A percentile compares a stretch with the other conserved stretches of the same genome.
Evolutionary conservation across 2,329 filamentous ascomycete species (phyloP).

Genomic region (Microdochium trichocladiopsis): DNA sequence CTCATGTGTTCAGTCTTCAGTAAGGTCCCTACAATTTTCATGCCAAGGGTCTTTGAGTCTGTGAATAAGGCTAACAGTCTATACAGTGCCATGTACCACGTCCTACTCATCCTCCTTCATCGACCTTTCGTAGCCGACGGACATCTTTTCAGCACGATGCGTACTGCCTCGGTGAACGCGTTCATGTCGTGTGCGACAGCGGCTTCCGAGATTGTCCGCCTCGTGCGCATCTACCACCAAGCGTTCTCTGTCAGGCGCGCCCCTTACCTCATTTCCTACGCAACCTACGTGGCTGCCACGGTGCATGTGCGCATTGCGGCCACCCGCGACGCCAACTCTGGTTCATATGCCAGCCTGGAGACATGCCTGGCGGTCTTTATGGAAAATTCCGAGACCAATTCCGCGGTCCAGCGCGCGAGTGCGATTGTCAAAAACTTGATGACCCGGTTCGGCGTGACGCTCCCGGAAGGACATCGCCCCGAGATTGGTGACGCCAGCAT

Average conservation of each 20-base stretch:
- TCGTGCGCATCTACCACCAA: conserved; percentile 35
- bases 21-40: conserved; percentile 11
- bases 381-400: conserved; percentile 43
- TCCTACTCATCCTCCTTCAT: conserved; percentile 44
- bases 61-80: background rate
- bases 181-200: conserved; percentile 37
- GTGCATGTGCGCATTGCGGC: conserved; percentile 44
- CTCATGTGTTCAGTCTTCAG: conserved; percentile 35
- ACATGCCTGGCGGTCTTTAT: conserved; percentile 38
- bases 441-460: conserved; percentile 31
- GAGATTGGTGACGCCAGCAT: conserved; percentile 3
- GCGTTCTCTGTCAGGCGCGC: conserved; percentile 36
- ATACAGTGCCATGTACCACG: conserved; percentile 37
- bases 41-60: conserved; percentile 1
- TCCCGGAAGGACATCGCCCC: conserved; percentile 2
- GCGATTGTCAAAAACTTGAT: conserved; percentile 37
- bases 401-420: conserved; percentile 36
- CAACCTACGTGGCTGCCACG: conserved; percentile 46
- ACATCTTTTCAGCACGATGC: conserved; percentile 34
- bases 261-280: conserved; percentile 47
- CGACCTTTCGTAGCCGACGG: conserved; percentile 44
- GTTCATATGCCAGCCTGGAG: conserved; percentile 29
- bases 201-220: conserved; percentile 32
- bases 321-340: conserved; percentile 28
- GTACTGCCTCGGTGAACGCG: conserved; percentile 32